Percentiles rank a stretch among this genome's conserved stretches.
Evolutionary conservation across 257 asterid genomes (phyloP).

Genomic region (Lantana camara): DNA sequence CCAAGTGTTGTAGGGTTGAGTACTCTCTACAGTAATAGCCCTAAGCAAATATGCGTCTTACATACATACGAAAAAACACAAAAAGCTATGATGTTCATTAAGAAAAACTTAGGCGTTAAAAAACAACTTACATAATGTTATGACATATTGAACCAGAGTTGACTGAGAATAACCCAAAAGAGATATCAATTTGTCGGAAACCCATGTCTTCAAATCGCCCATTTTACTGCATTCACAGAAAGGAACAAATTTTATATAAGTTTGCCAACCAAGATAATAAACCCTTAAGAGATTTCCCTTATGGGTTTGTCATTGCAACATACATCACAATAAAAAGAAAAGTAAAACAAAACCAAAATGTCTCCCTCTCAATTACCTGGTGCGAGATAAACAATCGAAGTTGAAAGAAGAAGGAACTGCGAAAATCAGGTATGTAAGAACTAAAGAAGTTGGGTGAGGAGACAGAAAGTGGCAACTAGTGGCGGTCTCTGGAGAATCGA

Average conservation of each 20-base stretch:
- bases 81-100: neutral
- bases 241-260: slow-evolving; percentile 8
- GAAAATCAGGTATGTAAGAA: neutral
- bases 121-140: slow-evolving; percentile 47
- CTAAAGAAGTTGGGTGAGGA: neutral
- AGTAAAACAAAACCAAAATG: neutral
- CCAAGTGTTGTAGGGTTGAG: neutral
- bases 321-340: too few relatives aligned
- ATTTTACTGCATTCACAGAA: slow-evolving; percentile 46
- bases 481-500: neutral
- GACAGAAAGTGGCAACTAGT: neutral
- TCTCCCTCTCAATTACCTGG: neutral
- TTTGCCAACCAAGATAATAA: neutral
- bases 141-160: slow-evolving; percentile 65
- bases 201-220: slow-evolving; percentile 85
- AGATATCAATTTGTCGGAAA: slow-evolving; percentile 68
- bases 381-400: neutral
- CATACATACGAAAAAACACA: neutral
- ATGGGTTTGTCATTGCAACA: neutral
- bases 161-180: slow-evolving; percentile 80
- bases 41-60: neutral
- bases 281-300: neutral
- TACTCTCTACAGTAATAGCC: neutral
- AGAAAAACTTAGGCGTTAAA: neutral
- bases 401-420: neutral